Base-by-base conservation (phyloP, 2,329 filamentous ascomycete species). In the Neodidymelliopsis sp. region DNA sequence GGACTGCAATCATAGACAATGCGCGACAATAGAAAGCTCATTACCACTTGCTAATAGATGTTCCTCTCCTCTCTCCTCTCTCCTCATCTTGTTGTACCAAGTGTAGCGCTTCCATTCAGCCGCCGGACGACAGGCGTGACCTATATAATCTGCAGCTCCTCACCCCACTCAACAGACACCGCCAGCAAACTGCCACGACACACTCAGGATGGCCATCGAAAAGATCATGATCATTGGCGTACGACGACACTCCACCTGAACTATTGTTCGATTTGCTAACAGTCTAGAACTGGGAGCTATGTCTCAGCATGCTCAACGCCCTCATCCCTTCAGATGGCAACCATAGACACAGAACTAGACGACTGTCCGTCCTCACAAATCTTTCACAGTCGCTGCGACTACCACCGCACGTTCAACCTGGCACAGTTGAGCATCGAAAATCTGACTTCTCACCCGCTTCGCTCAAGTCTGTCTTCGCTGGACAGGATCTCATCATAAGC, bases 401-500 rank as follows among this genome's bases (percentile, higher is more conserved):
- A 8, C 60, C 63, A 8, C 30, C 55, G 12, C 49, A 59, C 9
- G 25, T 61, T 7, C 15, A 56, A 1, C n/a, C 37, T 3, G 27
- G 28, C n/a, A 19, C 20, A 9, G 37, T 68, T 8, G 25, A 54
- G 16, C 62, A 69, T 34, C 56, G 29, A 9, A 65, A 53, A 27
- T 65, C 59, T 23, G 66, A 74, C 36, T 71, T 71, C 47, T 63
- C 69, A 9, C n/a, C 48, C 1, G 13, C 53, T 18, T 67, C 72
- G n/a, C 54, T 75, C 12, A 48, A 54, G 28, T 53, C 41, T 6
- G 70, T 65, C 1, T 65, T 78, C 9, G 13, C 60, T 23, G 74
- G 70, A 8, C 62, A 70, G 24, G 70, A 77, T 37, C 63, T 74
- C 2, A 59, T 76, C 16, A 64, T 78, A 41, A 71, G 57, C 38